phyloP scores from a whole-genome alignment of 495 filamentous ascomycete genomes.

The Aspergillus heteromorphus region DNA sequence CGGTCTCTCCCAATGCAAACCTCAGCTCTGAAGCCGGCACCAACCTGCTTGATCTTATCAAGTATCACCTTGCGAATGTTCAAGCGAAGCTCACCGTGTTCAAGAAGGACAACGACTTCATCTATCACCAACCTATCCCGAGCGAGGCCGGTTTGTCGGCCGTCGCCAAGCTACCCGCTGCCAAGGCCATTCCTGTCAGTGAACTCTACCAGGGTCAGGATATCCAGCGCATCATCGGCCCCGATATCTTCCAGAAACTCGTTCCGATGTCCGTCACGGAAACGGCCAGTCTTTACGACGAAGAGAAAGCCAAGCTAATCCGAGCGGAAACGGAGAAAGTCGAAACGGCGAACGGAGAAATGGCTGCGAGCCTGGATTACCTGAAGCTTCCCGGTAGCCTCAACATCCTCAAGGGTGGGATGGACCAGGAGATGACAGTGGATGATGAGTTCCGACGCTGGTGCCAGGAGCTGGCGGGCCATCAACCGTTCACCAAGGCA shows the following conservation, averaged over 20 bases:
- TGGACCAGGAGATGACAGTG: conserved; percentile 81
- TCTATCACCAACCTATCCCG: conserved; percentile 91
- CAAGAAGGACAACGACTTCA: conserved; percentile 94
- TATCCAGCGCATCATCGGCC: conserved; percentile 92
- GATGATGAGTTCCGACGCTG: conserved; percentile 89
- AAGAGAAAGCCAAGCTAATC: conserved; percentile 95
- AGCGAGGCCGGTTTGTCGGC: conserved; percentile 72
- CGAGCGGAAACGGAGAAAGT: conserved; percentile 90
- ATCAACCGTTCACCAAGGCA: conserved; percentile 66
- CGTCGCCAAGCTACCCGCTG: conserved; percentile 87
- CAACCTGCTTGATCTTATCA: conserved; percentile 71
- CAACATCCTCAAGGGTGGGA: conserved; percentile 86
- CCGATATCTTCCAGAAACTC: conserved; percentile 94
- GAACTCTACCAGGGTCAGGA: conserved; percentile 96
- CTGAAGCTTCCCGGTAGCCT: conserved; percentile 83
- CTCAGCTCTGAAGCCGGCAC: conserved; percentile 71
- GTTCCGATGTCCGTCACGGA: conserved; percentile 96
- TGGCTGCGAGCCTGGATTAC: conserved; percentile 93
- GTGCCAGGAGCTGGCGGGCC: conserved; percentile 85
- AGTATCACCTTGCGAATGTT: conserved; percentile 71
- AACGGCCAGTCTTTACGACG: conserved; percentile 93
- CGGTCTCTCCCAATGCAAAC: conserved; percentile 75
- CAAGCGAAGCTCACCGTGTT: conserved; percentile 72
- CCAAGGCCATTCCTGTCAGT: conserved; percentile 96
- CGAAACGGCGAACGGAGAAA: conserved; percentile 85